A percentile compares a stretch with the other conserved stretches of the same genome.
Evolutionary conservation across 805 yeast genomes (phyloP).

Genomic region (Nakazawaea ishiwadae): DNA sequence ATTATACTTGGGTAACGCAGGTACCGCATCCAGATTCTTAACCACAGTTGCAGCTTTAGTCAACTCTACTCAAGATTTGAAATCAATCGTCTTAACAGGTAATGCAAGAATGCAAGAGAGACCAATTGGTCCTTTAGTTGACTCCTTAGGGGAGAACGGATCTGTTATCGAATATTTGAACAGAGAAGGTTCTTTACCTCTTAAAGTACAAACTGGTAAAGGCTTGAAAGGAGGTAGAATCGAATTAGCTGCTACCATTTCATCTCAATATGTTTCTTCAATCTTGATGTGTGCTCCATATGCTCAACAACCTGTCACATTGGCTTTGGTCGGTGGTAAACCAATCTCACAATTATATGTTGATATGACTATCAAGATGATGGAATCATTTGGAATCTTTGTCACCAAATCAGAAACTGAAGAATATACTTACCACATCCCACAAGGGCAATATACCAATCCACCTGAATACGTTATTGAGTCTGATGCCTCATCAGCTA

Average conservation of each 20-base stretch:
- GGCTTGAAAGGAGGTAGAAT: conserved; percentile 87
- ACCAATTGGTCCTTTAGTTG: conserved; percentile 94
- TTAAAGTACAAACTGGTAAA: conserved; percentile 62
- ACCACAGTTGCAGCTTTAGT: conserved; percentile 91
- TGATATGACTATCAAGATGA: conserved; percentile 96
- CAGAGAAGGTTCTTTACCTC: conserved; percentile 78
- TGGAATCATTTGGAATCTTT: conserved; percentile 80
- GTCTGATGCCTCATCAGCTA: conserved; percentile 96
- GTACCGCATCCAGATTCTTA: conserved; percentile 94
- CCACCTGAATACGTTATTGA: conserved; percentile 87
- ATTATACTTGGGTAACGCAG: conserved; percentile 92
- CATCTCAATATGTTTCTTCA: conserved; percentile 96
- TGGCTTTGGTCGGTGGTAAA: conserved; percentile 89
- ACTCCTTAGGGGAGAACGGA: conserved; percentile 82
- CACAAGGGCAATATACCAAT: conserved; percentile 72
- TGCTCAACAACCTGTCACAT: conserved; percentile 81
- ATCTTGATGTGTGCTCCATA: conserved; percentile 97
- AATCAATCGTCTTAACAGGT: conserved; percentile 73
- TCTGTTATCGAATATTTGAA: conserved; percentile 68
- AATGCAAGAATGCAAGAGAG: conserved; percentile 96
- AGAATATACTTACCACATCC: conserved; percentile 84
- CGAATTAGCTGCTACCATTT: conserved; percentile 91
- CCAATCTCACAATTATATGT: conserved; percentile 95
- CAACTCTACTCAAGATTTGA: conserved; percentile 34
- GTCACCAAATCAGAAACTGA: conserved; percentile 70